A percentile compares a stretch with the other conserved stretches of the same genome.
These are phyloP conservation scores for Gautieria morchelliformis DNA, from an alignment of 768 basidiomycete genomes.

Conservation along the genomic window DNA sequence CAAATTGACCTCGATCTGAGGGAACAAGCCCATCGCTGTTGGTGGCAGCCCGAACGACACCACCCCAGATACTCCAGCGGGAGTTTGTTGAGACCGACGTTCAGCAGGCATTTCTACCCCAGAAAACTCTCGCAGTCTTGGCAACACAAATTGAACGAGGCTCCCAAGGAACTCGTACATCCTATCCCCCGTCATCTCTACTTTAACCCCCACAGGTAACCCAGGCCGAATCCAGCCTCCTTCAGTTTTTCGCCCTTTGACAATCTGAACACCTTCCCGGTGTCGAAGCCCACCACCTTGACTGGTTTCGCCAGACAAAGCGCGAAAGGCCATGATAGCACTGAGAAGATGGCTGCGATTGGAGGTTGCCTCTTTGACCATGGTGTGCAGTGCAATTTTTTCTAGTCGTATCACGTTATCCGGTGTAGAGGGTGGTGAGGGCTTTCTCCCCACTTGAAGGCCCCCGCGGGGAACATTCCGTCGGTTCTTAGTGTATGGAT, in stretches of 20 bases:
- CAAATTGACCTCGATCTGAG: constrained; percentile 89
- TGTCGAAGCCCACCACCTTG: constrained; percentile 63
- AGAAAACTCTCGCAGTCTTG: constrained; percentile 81
- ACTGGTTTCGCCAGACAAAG: constrained; percentile 75
- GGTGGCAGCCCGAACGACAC: constrained; percentile 84
- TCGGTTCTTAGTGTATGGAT: constrained; percentile 79
- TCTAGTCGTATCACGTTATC: constrained; percentile 71
- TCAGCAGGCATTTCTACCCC: constrained; percentile 75
- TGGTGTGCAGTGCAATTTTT: constrained; percentile 75
- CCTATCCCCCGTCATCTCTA: constrained; percentile 78
- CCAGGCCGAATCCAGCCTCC: constrained; percentile 80
- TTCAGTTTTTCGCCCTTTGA: constrained; percentile 54
- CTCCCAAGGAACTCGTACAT: constrained; percentile 93
- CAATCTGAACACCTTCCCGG: constrained; percentile 70
- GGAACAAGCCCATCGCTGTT: constrained; percentile 81
- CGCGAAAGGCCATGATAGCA: constrained; percentile 81
- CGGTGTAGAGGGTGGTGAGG: constrained; percentile 53
- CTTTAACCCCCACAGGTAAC: constrained; percentile 78
- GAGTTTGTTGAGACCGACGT: constrained; percentile 58
- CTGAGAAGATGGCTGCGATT: constrained; percentile 69
- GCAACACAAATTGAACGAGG: constrained; percentile 91
- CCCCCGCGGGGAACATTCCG: constrained; percentile 70
- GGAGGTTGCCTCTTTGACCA: constrained; percentile 69
- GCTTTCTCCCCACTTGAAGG: constrained; percentile 53
- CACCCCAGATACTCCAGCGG: constrained; percentile 76